These are phyloP conservation scores for Nitzschia palea DNA, from an alignment of 108 stramenopile species.

Conservation along the genomic window DNA sequence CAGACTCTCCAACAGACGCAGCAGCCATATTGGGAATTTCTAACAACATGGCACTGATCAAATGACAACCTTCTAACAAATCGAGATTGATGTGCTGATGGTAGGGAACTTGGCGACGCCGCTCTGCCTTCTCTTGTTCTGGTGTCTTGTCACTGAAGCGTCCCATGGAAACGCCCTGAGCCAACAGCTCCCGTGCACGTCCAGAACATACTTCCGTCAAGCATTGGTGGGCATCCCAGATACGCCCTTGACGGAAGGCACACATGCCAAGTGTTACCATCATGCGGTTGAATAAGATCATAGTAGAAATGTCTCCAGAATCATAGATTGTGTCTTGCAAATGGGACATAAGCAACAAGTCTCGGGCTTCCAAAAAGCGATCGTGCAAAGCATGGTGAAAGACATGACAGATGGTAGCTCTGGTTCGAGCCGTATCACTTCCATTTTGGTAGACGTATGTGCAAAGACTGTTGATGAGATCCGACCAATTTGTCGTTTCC, in stretches of 20 bases:
- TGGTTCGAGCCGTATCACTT: constrained; percentile 79
- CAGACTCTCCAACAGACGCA: constrained; percentile 25
- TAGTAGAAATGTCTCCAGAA: constrained; percentile 86
- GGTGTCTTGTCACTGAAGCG: constrained; percentile 87
- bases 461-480: constrained; percentile 72
- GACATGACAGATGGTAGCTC: constrained; percentile 97
- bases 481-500: constrained; percentile 34
- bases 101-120: constrained; percentile 94
- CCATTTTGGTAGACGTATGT: constrained; percentile 92
- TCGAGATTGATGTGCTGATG: constrained; percentile 97
- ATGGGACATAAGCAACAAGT: constrained; percentile 97
- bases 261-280: constrained; percentile 96
- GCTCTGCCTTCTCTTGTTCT: constrained; percentile 98
- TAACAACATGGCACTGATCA: constrained; percentile 97
- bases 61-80: constrained; percentile 94
- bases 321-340: constrained; percentile 84
- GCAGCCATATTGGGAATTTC: constrained; percentile 98
- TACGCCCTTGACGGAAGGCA: constrained; percentile 95
- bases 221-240: constrained; percentile 94
- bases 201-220: constrained; percentile 91
- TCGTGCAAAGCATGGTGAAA: constrained; percentile 97
- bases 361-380: constrained; percentile 94
- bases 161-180: constrained; percentile 87
- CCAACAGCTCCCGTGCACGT: constrained; percentile 92
- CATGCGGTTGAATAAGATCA: constrained; percentile 97